Conservation (phyloP, 2,329 filamentous ascomycete genomes). For the Hortaea werneckii region DNA sequence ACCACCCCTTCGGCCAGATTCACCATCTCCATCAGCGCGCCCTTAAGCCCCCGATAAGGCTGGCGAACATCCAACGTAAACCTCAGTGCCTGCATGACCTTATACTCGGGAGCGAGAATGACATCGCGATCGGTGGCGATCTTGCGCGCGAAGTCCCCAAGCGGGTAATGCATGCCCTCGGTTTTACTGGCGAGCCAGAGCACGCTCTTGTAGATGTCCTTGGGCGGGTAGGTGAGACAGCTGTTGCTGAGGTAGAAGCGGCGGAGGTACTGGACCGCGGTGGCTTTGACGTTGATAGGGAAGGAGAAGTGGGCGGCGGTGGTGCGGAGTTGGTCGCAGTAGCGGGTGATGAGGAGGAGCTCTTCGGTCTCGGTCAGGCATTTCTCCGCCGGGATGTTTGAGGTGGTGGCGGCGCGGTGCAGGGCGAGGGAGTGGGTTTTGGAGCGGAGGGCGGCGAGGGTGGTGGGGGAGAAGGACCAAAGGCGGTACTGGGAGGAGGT, state of each 20-base stretch:
- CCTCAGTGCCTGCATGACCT: conserved; percentile 81
- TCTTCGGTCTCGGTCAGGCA: conserved; percentile 80
- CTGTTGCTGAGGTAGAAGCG: conserved; percentile 95
- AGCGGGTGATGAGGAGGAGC: conserved; percentile 68
- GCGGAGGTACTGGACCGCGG: conserved; percentile 78
- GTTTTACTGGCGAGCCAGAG: conserved; percentile 92
- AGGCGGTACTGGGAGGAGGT: conserved; percentile 81
- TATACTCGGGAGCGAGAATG: conserved; percentile 82
- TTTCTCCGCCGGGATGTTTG: conserved; percentile 40
- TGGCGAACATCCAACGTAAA: conserved; percentile 92
- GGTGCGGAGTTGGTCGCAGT: conserved; percentile 43
- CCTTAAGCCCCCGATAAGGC: conserved; percentile 79
- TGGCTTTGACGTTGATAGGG: conserved; percentile 55
- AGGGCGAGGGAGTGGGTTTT: conserved; percentile 73
- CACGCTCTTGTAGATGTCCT: conserved; percentile 77
- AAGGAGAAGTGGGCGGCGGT: conserved; percentile 51
- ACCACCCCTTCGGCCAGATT: conserved; percentile 54
- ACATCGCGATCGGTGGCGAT: conserved; percentile 60
- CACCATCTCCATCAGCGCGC: conserved; percentile 71
- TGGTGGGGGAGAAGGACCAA: conserved; percentile 78
- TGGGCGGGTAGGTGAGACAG: conserved; percentile 90
- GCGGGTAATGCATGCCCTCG: conserved; percentile 67
- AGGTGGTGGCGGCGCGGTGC: conserved; percentile 43
- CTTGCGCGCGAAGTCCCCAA: conserved; percentile 46
- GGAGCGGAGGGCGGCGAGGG: conserved; percentile 59